phyloP scores from a whole-genome alignment of 805 yeast genomes.

The Blastobotrys terrestris region DNA sequence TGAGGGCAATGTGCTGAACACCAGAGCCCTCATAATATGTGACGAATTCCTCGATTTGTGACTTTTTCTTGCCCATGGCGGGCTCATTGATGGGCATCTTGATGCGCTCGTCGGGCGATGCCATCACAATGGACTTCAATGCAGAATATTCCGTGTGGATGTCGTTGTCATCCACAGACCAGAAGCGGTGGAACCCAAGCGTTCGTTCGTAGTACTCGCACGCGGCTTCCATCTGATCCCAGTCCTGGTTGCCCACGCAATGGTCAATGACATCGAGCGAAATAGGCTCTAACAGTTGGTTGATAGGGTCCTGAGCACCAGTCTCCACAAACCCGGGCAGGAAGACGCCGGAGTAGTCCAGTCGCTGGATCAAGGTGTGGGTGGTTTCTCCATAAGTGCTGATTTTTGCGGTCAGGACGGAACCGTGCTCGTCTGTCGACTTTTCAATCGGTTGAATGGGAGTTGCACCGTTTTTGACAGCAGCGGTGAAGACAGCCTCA shows the following conservation, averaged over 20 bases:
- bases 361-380: slow-evolving; percentile 59
- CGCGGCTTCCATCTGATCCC: slow-evolving; percentile 56
- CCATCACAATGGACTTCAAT: slow-evolving; percentile 69
- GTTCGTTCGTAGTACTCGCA: slow-evolving; percentile 55
- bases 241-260: slow-evolving; percentile 71
- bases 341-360: slow-evolving; percentile 37
- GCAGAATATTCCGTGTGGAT: slow-evolving; percentile 68
- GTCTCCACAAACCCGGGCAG: slow-evolving; percentile 43
- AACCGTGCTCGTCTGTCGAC: slow-evolving; percentile 43
- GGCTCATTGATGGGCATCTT: slow-evolving; percentile 88
- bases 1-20: slow-evolving; percentile 73
- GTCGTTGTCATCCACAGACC: slow-evolving; percentile 80
- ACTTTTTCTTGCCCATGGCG: slow-evolving; percentile 54
- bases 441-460: slow-evolving; percentile 27
- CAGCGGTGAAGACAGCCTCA: slow-evolving; percentile 38
- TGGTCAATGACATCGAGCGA: slow-evolving; percentile 55
- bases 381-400: slow-evolving; percentile 54
- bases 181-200: slow-evolving; percentile 69
- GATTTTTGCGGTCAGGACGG: slow-evolving; percentile 46
- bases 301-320: slow-evolving; percentile 18
- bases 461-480: slow-evolving; percentile 49
- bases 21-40: slow-evolving; percentile 77
- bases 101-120: slow-evolving; percentile 54
- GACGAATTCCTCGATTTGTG: slow-evolving; percentile 79
- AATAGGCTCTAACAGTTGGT: slow-evolving; percentile 32